phyloP scores from a whole-genome alignment of 768 basidiomycete genomes.

The Austroboletus eburneus region DNA sequence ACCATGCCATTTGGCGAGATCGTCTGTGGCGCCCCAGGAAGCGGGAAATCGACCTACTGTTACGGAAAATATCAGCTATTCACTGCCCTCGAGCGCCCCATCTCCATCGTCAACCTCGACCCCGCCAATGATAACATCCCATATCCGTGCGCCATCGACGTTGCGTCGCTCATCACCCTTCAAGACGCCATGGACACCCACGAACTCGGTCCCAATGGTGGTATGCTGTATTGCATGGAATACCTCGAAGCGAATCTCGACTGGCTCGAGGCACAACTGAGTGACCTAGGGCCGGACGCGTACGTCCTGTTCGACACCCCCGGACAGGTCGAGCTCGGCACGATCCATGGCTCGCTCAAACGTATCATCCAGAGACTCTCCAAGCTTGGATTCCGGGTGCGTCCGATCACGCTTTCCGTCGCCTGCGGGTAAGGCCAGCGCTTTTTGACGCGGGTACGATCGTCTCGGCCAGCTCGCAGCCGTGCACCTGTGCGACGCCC shows the following conservation, averaged over 20 bases:
- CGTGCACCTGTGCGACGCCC: constrained; percentile 94
- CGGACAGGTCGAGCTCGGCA: constrained; percentile 96
- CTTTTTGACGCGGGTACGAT: not conserved
- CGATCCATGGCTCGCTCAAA: constrained; percentile 90
- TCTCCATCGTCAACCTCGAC: constrained; percentile 92
- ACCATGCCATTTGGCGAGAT: constrained; percentile 85
- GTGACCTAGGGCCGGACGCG: constrained; percentile 62
- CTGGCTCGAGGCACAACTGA: constrained; percentile 70
- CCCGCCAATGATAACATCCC: constrained; percentile 88
- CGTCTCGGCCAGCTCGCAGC: constrained; percentile 66
- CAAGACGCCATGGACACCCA: constrained; percentile 82
- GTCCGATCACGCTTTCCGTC: constrained; percentile 34
- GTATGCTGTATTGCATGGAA: constrained; percentile 94
- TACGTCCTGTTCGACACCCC: constrained; percentile 96
- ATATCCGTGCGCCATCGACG: constrained; percentile 88
- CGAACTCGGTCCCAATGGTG: constrained; percentile 91
- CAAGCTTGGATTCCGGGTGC: constrained; percentile 81
- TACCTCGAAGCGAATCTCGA: constrained; percentile 95
- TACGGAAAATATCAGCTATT: constrained; percentile 87
- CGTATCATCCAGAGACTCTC: constrained; percentile 64
- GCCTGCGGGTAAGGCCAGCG: not conserved
- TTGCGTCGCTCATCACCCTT: constrained; percentile 81
- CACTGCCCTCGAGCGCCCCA: constrained; percentile 78
- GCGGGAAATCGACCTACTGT: constrained; percentile 87
- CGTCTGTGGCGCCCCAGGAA: constrained; percentile 82